A percentile compares a stretch with the other conserved stretches of the same genome.
Evolutionary conservation across 176 grass and related monocot genomes (phyloP).

Genomic region (Oryza glumipatula): DNA sequence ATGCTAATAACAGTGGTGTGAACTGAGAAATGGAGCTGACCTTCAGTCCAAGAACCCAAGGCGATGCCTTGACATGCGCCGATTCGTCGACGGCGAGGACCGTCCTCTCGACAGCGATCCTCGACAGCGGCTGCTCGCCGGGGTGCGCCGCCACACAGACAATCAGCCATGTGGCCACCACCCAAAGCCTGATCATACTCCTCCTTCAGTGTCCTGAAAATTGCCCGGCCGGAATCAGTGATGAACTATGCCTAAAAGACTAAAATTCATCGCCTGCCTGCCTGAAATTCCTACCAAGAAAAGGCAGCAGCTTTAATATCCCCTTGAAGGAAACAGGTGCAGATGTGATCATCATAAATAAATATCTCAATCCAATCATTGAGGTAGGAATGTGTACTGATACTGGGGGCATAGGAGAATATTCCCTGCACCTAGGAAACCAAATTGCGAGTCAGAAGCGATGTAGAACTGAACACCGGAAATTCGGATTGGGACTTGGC

Average conservation of each 20-base stretch:
- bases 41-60: slow-evolving; percentile 62
- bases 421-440: background rate
- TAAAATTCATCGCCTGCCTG: background rate
- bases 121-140: slow-evolving; percentile 56
- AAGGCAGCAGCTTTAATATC: slow-evolving; percentile 4
- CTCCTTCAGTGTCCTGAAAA: slow-evolving; percentile 7
- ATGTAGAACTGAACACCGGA: background rate
- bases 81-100: slow-evolving; percentile 33
- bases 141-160: background rate
- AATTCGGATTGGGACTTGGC: background rate
- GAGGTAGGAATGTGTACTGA: background rate
- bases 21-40: slow-evolving; percentile 25
- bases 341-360: background rate
- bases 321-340: background rate
- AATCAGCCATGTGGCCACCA: slow-evolving; percentile 26
- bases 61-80: slow-evolving; percentile 55
- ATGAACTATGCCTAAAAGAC: background rate
- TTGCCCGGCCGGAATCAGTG: background rate
- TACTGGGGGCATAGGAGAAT: background rate
- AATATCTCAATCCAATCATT: slow-evolving; percentile 19
- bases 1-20: background rate
- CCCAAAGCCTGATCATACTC: slow-evolving; percentile 15
- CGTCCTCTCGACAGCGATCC: slow-evolving; percentile 54
- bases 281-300: background rate
- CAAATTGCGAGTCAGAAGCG: slow-evolving; percentile 7